Base-by-base conservation (phyloP, 2,329 filamentous ascomycete species). In the Curvularia lunata region DNA sequence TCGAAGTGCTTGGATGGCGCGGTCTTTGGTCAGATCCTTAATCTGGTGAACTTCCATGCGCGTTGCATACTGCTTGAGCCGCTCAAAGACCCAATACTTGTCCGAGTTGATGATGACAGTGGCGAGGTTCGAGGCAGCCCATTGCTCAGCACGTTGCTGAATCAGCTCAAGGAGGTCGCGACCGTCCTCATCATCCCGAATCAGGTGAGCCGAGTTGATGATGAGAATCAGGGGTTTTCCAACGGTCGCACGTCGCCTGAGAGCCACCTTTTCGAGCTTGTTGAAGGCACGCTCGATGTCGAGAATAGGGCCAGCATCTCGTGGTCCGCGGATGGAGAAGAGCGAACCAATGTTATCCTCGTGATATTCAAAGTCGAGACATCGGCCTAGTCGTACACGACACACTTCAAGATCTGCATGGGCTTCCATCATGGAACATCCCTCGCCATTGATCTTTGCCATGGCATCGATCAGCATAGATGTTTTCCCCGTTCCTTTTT, bases 1-100 rank as follows among this genome's bases (percentile, higher is more conserved):
- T 57, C 84, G 82, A 27, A 99, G 81, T 0, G 95, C 94, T 23
- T 82, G 80, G 59, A 96, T 85, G 4, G 95, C 93, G 68, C 90
- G 87, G 10, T 81, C 75, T 74, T 93, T 97, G 50, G 90, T 86
- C 6, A 99, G 81, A 75, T 99, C 95, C 4, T 86, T 84, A 41
- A 99, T 88, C 8, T 92, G 87, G 37, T 96, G 88, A 4, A 99
- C 90, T 72, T 97, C 93, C 91, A 99, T 96, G 45, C 95, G 87
- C 1, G 93, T 97, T 3, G 92, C 91, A 58, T 97, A 89, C 74
- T 91, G 89, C 81, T 97, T 97, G 51, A 99, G 81, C 13, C 93
- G 86, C 76, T 99, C 95, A 70, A 97, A 98, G 0, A 99, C 91
- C 95, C 95, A 99, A 78, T 97, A 99, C 74, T 98, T 95, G 77